Evolutionary conservation across 805 yeast genomes (phyloP).

Genomic region (Starmerella floricola): DNA sequence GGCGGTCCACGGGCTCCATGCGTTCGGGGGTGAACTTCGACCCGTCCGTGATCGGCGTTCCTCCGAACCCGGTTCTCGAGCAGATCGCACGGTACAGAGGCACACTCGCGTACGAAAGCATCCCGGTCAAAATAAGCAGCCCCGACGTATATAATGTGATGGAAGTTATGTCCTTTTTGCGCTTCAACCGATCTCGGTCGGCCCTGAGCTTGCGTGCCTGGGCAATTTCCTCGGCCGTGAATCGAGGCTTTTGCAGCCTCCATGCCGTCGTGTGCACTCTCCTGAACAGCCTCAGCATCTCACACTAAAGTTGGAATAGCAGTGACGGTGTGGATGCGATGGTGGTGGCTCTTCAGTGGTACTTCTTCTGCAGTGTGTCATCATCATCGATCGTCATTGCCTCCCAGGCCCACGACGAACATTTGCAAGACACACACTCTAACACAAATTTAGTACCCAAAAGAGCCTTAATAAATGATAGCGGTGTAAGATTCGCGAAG

Average conservation of each 20-base stretch:
- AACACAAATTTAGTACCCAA: no score
- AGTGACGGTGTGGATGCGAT: no score
- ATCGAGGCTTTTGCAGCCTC: constrained; percentile 2
- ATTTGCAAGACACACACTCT: no score
- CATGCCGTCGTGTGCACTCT: constrained; percentile 7
- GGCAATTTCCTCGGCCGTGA: constrained; percentile 13
- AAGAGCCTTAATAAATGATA: no score
- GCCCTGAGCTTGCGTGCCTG: constrained; percentile 12
- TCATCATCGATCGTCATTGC: no score
- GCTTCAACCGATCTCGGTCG: constrained; percentile 5
- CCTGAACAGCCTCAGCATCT: not conserved
- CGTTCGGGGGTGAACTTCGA: constrained; percentile 74
- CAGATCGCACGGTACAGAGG: constrained; percentile 87
- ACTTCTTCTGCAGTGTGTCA: no score
- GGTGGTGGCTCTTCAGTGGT: no score
- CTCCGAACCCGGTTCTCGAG: constrained; percentile 92
- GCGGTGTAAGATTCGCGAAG: no score
- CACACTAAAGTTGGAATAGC: no score
- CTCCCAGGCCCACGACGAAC: no score
- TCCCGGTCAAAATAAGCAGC: constrained; percentile 26
- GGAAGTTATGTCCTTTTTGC: constrained; percentile 15
- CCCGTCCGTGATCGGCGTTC: constrained; percentile 81
- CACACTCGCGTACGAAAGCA: constrained; percentile 77
- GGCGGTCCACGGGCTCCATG: constrained; percentile 75
- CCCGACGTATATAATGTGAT: constrained; percentile 22